Base-by-base conservation (phyloP, 495 filamentous ascomycete genomes). In the Penicillium lividum region DNA sequence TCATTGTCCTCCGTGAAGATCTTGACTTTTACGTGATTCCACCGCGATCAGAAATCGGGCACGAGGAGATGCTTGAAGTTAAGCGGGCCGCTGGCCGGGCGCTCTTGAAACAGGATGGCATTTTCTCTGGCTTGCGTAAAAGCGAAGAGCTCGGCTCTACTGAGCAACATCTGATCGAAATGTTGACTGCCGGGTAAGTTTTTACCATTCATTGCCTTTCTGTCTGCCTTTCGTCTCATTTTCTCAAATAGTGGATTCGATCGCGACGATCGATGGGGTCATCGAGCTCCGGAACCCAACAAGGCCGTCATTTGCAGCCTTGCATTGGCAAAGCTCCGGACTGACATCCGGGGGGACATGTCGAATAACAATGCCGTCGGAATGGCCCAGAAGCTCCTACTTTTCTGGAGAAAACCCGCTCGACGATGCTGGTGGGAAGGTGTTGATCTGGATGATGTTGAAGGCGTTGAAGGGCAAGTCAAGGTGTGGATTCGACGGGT, bases 381-480 rank as follows among this genome's bases (percentile, higher is more conserved):
- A 25, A 99, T 99, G 94, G 94, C 94, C 10, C 94, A 99, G 73
- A 99, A 99, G 77, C 84, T 99, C 43, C 81, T 99, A 15, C 82
- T 99, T 1, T 99, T 99, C 77, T 99, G 94, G 94, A 82, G 94
- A 60, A 99, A 99, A 72, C 94, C 94, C 7, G 94, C 94, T 27
- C 82, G 94, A 47, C 81, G 94, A 69, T 99, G 94, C 78, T 99
- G 94, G 94, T 99, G 94, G 94, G 94, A 98, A 70, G 95, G 94
- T 8, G 88, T 97, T n/a, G 93, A 97, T 67, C 79, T 99, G 22
- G 84, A 91, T 16, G 75, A 88, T 54, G 90, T 99, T 13, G 95
- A 97, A 49, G 94, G 94, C 10, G 84, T 97, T 15, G 86, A 96
- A 36, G 95, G 94, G 29, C 89, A 86, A 64, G 77, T 99, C 66